Base-by-base conservation (phyloP, 306 rosid genomes). In the Medicago arabica region DNA sequence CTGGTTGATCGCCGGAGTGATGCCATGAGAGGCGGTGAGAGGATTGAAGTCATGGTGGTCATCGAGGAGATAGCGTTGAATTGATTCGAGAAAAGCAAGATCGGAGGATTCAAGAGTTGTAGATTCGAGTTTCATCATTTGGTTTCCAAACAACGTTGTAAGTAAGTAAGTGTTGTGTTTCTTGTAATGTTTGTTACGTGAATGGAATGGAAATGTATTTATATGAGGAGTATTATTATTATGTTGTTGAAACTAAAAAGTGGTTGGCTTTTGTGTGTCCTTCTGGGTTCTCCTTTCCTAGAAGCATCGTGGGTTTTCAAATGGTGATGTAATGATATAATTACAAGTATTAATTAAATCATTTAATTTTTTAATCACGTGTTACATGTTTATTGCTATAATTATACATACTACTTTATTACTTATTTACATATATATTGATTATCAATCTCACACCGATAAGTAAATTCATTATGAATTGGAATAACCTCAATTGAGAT, bases 61-160 rank as follows among this genome's bases (percentile, higher is more conserved):
- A 1, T 72, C 11, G 2, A 79, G 74, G 51, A 79, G 83, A 9
- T 64, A 72, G 28, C 21, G 74, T 64, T 34, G 78, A 64, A 72
- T 79, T 23, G 83, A 79, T 25, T 79, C 69, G 3, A 79, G 83
- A 72, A 79, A 47, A 64, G 69, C 78, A 3, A 64, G 21, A 18
- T 72, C 78, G 14, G 74, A 72, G 28, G 28, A 23, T 11, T 79
- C 62, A 28, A 72, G 53, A 63, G 34, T 57, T 47, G 41, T 5
- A 17, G 7, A 21, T 39, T 68, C 58, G 39, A 18, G 34, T 17
- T 54, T 54, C 21, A 7, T 7, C 36, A 8, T 50, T 50, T 7
- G 36, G 36, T 31, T 50, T 50, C 7, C 21, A 49, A 50, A 50
- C 57, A 50, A 50, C 57, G 57, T 50, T 50, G 57, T 50, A 50